Evolutionary conservation across 441 rosid genomes (phyloP).

Genomic region (Viola pubescens): DNA sequence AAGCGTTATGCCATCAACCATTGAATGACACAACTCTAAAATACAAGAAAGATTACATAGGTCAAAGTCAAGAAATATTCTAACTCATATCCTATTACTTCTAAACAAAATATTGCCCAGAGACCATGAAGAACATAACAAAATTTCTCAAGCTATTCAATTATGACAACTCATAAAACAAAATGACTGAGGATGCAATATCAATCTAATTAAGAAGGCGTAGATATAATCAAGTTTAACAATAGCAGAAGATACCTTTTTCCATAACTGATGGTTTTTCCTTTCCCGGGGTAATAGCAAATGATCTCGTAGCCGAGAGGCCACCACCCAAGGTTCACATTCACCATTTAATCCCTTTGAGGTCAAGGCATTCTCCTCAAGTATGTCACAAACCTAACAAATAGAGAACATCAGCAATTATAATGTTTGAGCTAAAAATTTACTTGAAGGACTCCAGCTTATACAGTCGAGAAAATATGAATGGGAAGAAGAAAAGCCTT

Average conservation of each 20-base stretch:
- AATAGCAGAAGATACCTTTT: constrained; percentile 39
- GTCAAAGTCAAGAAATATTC: no score
- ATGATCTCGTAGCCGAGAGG: constrained; percentile 77
- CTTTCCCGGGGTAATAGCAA: constrained; percentile 82
- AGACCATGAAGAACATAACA: neutral
- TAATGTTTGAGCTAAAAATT: no score
- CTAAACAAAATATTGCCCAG: neutral
- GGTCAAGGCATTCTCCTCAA: constrained; percentile 73
- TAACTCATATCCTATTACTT: neutral
- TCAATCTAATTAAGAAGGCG: neutral
- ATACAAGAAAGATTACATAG: neutral
- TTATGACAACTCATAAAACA: neutral
- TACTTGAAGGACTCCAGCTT: no score
- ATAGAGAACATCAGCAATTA: constrained; percentile 3
- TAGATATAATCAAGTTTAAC: constrained; percentile 8
- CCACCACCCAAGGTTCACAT: constrained; percentile 77
- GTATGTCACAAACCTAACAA: constrained; percentile 69
- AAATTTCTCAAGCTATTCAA: constrained; percentile 6
- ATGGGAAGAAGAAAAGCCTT: no score
- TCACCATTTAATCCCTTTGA: constrained; percentile 40
- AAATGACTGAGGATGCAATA: neutral
- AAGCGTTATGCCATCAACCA: neutral
- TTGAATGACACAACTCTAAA: neutral
- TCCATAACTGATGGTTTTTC: constrained; percentile 69
- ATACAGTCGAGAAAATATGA: no score